Evolutionary conservation across 305 asterid genomes (phyloP), one percentile per base, ranked within the genome.

Genomic region (Rubia tinctorum): DNA sequence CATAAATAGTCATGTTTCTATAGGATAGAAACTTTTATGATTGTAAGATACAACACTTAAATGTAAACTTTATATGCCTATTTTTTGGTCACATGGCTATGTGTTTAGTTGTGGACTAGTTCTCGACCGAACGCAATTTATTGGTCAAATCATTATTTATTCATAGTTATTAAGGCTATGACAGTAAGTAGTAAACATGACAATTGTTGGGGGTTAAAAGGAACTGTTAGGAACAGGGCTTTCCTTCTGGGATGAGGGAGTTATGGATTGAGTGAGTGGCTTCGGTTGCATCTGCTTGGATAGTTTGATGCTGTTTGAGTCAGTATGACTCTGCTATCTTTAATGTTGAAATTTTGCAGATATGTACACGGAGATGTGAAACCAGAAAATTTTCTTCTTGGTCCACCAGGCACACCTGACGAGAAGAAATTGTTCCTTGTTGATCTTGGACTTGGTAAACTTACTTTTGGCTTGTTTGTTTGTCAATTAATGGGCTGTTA

Each of bases 331-430:
- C 15, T 44, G n/a, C 51, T 2, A 12, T 45, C 17, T 25, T 45
- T 68, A 25, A 8, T 1, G 15, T 22, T 43, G 56, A 42, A n/a
- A 40, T 20, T 44, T 45, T 65, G 49, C 84, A 93, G 98, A 76
- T 91, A 87, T 23, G 89, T 91, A 47, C 98, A 93, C 68, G 96
- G 97, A 66, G 97, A 93, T 79, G 96, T 93, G 60, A 93, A 93
- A 80, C 98, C 97, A 56, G 98, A 91, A 75, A 93, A 93, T 77
- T 88, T 93, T 80, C 84, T 93, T 84, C 96, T 93, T 23, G 98
- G 98, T 71, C 78, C 84, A 34, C 83, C 92, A 9, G 91, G 93
- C 70, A 86, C 91, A n/a, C 86, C 91, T 15, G 93, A 93, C 6
- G 95, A 93, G 85, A 93, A 91, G 82, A 89, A 83, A 78, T 79